Base-by-base conservation (phyloP, 495 filamentous ascomycete genomes). In the Aspergillus olivimuriae region DNA sequence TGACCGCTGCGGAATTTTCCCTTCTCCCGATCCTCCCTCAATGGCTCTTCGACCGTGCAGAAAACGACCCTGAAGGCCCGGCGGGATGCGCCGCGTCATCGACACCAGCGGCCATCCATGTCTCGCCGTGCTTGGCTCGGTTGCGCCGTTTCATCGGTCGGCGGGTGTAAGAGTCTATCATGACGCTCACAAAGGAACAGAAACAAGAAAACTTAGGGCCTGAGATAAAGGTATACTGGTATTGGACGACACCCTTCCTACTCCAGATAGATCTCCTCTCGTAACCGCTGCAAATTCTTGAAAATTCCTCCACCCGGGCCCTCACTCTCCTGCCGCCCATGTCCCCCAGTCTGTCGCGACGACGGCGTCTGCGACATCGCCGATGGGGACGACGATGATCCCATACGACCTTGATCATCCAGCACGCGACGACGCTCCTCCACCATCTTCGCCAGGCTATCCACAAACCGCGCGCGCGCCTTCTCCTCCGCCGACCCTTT, bases 401-500 rank as follows among this genome's bases (percentile, higher is more conserved):
- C n/a, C n/a, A n/a, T n/a, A n/a, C n/a, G n/a, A n/a, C 77, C 73
- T 41, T 71, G 51, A 34, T 76, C 58, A 38, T 84, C 80, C 56
- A 75, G 56, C 28, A 73, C 73, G 47, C 74, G 68, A 42, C 71
- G 75, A 72, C 62, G 65, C 41, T 77, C 76, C 16, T 77, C 74
- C 34, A 81, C 74, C 31, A 76, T 63, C 58, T 68, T 70, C 28
- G 78, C 80, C 44, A 98, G 56, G 39, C 77, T 73, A 45, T 96
- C 89, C 37, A 98, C 81, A 57, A 96, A 87, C 43, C 78, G 83
- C 9, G 67, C 65, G 47, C 94, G 72, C 20, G 88, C 89, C 57
- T 84, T 90, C 51, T 95, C 92, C 72, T 97, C 92, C 0, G 86
- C 84, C 14, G 94, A 95, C 1, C 89, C 89, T 55, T 86, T 89